Evolutionary conservation across 805 yeast species (phyloP).

Genomic region (Phaffomyces antillensis): DNA sequence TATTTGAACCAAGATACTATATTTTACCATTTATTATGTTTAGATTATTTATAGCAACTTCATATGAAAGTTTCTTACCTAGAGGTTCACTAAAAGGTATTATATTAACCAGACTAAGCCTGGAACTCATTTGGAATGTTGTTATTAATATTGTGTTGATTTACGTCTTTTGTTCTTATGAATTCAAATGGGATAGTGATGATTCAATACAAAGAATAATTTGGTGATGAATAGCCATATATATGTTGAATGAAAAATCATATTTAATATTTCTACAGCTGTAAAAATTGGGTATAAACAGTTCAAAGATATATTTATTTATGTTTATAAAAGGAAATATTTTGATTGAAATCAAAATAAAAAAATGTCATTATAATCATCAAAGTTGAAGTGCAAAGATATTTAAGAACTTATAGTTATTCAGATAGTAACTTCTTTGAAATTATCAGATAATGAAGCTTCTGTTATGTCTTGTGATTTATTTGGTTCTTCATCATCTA

Average conservation of each 20-base stretch:
- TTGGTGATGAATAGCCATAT: slow-evolving; percentile 46
- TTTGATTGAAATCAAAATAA: too few relatives aligned
- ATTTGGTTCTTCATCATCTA: slow-evolving; percentile 1
- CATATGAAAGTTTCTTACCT: slow-evolving; percentile 23
- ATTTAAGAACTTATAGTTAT: background rate
- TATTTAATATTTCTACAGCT: too few relatives aligned
- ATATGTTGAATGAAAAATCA: too few relatives aligned
- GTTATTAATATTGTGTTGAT: slow-evolving; percentile 47
- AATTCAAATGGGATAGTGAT: slow-evolving; percentile 66
- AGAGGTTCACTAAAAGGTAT: slow-evolving; percentile 14
- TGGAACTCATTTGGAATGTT: slow-evolving; percentile 61
- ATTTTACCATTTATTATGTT: slow-evolving; percentile 74
- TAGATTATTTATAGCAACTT: slow-evolving; percentile 50
- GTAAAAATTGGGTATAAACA: too few relatives aligned
- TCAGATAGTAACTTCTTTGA: slow-evolving; percentile 18
- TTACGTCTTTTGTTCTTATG: slow-evolving; percentile 47
- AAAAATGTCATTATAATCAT: background rate
- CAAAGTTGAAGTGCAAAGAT: background rate
- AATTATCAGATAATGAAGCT: slow-evolving; percentile 10
- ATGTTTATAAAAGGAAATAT: too few relatives aligned
- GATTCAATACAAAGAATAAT: slow-evolving; percentile 67
- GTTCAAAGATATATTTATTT: too few relatives aligned
- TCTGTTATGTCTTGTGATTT: slow-evolving; percentile 8
- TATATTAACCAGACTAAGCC: slow-evolving; percentile 29
- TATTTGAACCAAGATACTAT: slow-evolving; percentile 91